Evolutionary conservation across 1,139 yeast species (phyloP).

Genomic region (Debaryomyces robertsiae): DNA sequence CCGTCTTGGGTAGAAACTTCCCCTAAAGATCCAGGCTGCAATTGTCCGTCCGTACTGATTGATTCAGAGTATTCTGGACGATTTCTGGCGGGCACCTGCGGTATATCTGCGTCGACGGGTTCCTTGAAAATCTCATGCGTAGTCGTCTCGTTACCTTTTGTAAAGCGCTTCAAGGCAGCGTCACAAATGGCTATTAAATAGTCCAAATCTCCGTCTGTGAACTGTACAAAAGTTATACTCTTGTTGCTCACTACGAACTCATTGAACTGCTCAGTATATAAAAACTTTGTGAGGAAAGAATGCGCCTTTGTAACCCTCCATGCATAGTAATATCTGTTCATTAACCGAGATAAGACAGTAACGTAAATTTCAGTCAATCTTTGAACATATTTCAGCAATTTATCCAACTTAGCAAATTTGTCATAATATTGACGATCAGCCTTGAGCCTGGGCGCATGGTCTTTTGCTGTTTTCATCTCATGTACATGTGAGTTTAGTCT

Average conservation of each 20-base stretch:
- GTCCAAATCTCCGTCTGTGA: not conserved
- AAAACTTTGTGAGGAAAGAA: constrained; percentile 15
- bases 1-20: not conserved
- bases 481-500: constrained; percentile 27
- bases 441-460: constrained; percentile 23
- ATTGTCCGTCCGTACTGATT: not conserved
- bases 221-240: not conserved
- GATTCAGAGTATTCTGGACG: not conserved
- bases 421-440: constrained; percentile 18
- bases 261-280: constrained; percentile 4
- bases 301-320: constrained; percentile 47
- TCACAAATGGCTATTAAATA: constrained; percentile 4
- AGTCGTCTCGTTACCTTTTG: not conserved
- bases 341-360: constrained; percentile 30
- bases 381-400: constrained; percentile 23
- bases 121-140: not conserved
- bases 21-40: not conserved
- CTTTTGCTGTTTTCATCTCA: constrained; percentile 20
- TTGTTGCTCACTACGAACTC: not conserved
- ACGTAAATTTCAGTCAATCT: constrained; percentile 25
- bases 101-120: too few species aligned
- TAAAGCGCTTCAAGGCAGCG: not conserved
- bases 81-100: too few species aligned
- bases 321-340: constrained; percentile 45
- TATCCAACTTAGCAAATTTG: constrained; percentile 23